A percentile compares a stretch with the other conserved stretches of the same genome.
phyloP scores from a whole-genome alignment of 768 basidiomycete species.

The Botryobasidium botryosum region DNA sequence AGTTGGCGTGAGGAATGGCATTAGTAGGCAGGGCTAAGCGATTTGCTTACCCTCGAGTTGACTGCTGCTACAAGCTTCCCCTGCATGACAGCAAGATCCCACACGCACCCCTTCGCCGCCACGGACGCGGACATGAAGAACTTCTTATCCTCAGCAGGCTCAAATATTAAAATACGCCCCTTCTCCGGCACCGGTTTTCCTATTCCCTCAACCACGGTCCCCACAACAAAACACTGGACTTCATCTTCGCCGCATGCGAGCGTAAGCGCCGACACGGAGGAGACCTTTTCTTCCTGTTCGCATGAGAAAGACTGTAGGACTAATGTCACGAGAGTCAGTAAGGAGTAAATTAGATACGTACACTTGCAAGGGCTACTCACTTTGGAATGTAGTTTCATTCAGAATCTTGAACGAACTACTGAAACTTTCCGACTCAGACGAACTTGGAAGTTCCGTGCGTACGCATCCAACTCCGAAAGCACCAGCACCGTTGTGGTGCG shows the following conservation, averaged over 20 bases:
- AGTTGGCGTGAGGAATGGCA: neutral
- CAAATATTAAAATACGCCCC: conserved; percentile 43
- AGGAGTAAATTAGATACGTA: no score
- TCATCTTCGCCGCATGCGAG: conserved; percentile 1
- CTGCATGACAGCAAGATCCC: conserved; percentile 33
- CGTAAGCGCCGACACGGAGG: conserved; percentile 28
- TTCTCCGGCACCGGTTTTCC: conserved; percentile 23
- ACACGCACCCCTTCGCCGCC: conserved; percentile 49
- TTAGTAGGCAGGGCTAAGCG: neutral
- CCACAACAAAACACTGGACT: conserved; percentile 22
- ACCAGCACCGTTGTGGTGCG: conserved; percentile 35
- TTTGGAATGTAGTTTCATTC: conserved; percentile 43
- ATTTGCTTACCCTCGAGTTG: conserved; percentile 51
- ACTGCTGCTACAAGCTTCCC: conserved; percentile 48
- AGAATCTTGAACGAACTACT: conserved; percentile 47
- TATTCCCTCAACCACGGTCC: conserved; percentile 21
- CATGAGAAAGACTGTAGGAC: conserved; percentile 34
- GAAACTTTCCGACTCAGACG: conserved; percentile 27
- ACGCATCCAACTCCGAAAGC: conserved; percentile 51
- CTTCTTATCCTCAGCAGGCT: conserved; percentile 16
- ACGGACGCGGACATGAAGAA: conserved; percentile 25
- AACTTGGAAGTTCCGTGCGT: conserved; percentile 35
- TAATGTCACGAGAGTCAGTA: conserved; percentile 14
- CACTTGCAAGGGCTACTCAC: conserved; percentile 33
- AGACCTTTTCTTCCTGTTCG: conserved; percentile 43